phyloP scores from a whole-genome alignment of 108 stramenopile genomes.

The Cylindrotheca closterium region DNA sequence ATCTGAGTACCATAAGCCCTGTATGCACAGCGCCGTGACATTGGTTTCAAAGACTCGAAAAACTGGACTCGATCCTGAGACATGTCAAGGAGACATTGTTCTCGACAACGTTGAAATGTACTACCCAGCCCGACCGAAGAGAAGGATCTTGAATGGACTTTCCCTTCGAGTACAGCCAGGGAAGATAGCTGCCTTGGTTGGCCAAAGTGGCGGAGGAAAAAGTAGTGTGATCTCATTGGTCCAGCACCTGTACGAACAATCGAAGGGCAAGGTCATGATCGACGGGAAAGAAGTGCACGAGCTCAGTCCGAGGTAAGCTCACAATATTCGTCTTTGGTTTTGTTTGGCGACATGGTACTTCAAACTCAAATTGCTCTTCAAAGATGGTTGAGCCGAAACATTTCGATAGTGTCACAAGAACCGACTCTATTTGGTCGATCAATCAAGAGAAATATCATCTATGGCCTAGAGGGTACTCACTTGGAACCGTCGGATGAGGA shows the following conservation, averaged over 20 bases:
- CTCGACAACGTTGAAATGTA: conserved; percentile 51
- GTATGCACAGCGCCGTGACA: background rate
- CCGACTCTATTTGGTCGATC: conserved; percentile 85
- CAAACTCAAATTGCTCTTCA: no score
- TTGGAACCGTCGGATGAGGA: conserved; percentile 58
- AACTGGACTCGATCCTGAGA: conserved; percentile 42
- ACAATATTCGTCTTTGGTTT: background rate
- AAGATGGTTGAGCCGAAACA: conserved; percentile 40
- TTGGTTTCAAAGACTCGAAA: conserved; percentile 13
- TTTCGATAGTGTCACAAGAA: conserved; percentile 85
- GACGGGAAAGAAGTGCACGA: conserved; percentile 56
- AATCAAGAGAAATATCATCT: conserved; percentile 83
- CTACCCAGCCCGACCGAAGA: conserved; percentile 63
- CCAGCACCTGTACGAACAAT: conserved; percentile 81
- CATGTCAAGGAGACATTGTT: conserved; percentile 42
- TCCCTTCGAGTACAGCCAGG: conserved; percentile 50
- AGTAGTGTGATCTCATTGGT: conserved; percentile 50
- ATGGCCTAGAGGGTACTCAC: conserved; percentile 68
- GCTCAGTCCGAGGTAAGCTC: conserved; percentile 21
- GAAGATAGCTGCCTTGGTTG: conserved; percentile 74
- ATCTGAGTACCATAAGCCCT: background rate
- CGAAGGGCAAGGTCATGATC: conserved; percentile 42
- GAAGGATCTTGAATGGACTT: conserved; percentile 51
- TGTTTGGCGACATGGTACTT: no score
- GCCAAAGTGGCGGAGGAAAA: conserved; percentile 86